Evolutionary conservation across 139 green algal genomes (phyloP), one percentile per base, ranked within the genome.

Genomic region (Protoeuglena noctilucae): DNA sequence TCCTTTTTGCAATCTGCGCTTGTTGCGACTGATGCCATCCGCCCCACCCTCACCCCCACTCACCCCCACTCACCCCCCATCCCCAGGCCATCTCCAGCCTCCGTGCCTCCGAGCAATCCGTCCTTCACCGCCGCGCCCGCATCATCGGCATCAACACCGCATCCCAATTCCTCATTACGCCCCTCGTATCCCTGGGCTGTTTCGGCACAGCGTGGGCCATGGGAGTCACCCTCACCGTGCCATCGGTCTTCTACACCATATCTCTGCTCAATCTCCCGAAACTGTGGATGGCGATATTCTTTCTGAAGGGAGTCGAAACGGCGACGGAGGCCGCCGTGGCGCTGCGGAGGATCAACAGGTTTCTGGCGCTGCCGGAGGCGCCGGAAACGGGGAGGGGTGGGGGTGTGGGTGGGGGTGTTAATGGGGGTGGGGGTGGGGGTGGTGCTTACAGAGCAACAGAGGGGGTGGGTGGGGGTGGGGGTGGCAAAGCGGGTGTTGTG

Each of bases 351-450:
- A 72, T 93, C 34, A 74, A 75, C 48, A 58, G 51, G 28, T 93
- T 93, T 63, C 68, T 93, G 14, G 59, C 51, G 2, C 68, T 79
- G 39, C 69, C 71, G 4, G 81, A 93, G 66, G 77, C 83, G 1
- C 71, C 69, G 19, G 51, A 7, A 19, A 12, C 12, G 87, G 56
- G 25, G 48, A 5, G 69, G 70, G 14, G 48, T 89, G 3, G 16
- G 17, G 2, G 56, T 81, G 2, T 18, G 22, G 4, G 69, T 53
- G 1, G 81, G 78, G 1, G 59, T 88, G 71, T 66, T 93, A 46
- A 18, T 93, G 25, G 81, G 63, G 17, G 66, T 93, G 19, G 71
- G 68, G 6, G 82, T 80, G 17, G 21, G 54, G 40, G 64, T 82
- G 47, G 76, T 71, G 4, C n/a, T n/a, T n/a, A n/a, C n/a, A n/a